A percentile compares a stretch with the other conserved stretches of the same genome.
Conservation (phyloP, 2,329 filamentous ascomycete species). For the Cladosporium austrohemisphaericum region DNA sequence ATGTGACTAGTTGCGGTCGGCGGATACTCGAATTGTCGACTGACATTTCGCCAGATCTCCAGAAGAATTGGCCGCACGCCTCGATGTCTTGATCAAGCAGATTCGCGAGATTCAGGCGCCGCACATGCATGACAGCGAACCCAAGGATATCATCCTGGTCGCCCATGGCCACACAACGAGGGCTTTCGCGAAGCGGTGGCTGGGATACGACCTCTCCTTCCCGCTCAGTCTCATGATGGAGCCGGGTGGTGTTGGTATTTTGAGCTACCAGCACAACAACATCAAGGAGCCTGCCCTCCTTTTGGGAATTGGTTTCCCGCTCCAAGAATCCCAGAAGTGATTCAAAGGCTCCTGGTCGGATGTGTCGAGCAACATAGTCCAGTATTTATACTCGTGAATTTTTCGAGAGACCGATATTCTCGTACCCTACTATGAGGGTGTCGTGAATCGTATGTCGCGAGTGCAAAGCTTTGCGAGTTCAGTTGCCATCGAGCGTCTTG, state of each 20-base stretch:
- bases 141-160: slow-evolving; percentile 68
- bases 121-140: slow-evolving; percentile 41
- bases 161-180: slow-evolving; percentile 82
- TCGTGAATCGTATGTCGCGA: too few relatives aligned
- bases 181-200: slow-evolving; percentile 82
- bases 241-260: slow-evolving; percentile 75
- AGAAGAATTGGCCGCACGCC: slow-evolving; percentile 63
- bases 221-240: slow-evolving; percentile 72
- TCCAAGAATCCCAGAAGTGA: slow-evolving; percentile 21
- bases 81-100: slow-evolving; percentile 69
- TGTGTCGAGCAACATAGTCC: too few relatives aligned
- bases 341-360: too few relatives aligned
- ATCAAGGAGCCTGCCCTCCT: slow-evolving; percentile 76
- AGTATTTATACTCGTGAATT: too few relatives aligned
- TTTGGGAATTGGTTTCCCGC: slow-evolving; percentile 65
- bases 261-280: slow-evolving; percentile 79
- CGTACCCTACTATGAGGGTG: too few relatives aligned
- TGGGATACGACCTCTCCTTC: slow-evolving; percentile 62
- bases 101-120: slow-evolving; percentile 61
- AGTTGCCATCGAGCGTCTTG: background rate
- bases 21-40: background rate
- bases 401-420: too few relatives aligned
- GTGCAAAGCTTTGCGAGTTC: background rate
- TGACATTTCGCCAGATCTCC: slow-evolving; percentile 51
- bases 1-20: slow-evolving; percentile 31